phyloP scores from a whole-genome alignment of 2,329 filamentous ascomycete genomes.

The Calonectria fujianensis region DNA sequence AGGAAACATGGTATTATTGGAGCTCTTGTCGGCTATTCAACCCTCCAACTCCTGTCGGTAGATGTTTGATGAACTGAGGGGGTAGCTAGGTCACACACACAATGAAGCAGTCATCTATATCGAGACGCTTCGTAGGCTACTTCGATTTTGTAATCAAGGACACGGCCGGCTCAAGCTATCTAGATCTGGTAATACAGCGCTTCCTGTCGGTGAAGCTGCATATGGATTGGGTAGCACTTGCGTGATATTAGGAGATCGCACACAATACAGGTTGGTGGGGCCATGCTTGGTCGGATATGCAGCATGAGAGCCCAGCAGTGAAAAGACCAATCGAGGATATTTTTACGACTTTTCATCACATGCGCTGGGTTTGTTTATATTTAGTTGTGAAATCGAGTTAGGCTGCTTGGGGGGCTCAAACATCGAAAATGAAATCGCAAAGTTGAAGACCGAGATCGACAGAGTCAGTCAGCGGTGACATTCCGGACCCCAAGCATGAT shows the following conservation, averaged over 20 bases:
- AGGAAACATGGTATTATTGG: neutral
- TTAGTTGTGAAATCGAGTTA: neutral
- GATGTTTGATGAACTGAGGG: neutral
- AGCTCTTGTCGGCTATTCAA: neutral
- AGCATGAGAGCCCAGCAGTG: neutral
- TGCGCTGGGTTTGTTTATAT: neutral
- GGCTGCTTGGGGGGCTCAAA: too few species aligned
- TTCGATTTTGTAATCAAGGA: neutral
- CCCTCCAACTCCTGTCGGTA: too few species aligned
- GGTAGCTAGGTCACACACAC: neutral
- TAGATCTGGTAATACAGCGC: too few species aligned
- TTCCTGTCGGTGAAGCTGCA: neutral
- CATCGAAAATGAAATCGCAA: too few species aligned
- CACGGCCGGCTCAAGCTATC: too few species aligned
- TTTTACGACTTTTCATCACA: neutral
- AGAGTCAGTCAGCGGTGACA: too few species aligned
- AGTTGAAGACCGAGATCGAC: too few species aligned
- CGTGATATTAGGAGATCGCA: constrained; percentile 26
- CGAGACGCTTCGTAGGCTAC: neutral
- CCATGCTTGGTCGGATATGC: constrained; percentile 10
- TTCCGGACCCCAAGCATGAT: too few species aligned
- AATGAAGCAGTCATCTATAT: neutral
- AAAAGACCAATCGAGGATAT: neutral
- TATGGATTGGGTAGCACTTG: constrained; percentile 16
- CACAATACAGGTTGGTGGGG: constrained; percentile 12